Conservation (phyloP, 257 asterid species). For the Lycium ferocissimum region DNA sequence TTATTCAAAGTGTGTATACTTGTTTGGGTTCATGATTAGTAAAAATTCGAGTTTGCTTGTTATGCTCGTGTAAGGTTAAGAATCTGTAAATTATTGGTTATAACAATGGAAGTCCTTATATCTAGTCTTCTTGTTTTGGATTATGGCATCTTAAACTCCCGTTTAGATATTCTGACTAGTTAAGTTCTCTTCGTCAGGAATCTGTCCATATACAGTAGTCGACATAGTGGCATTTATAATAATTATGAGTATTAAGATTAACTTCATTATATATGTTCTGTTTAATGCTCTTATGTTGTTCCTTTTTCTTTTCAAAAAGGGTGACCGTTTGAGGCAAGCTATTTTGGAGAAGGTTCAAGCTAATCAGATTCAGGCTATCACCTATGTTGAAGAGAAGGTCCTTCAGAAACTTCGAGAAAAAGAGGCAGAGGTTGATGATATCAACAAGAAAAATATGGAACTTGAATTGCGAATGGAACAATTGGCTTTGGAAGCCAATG, state of each 20-base stretch:
- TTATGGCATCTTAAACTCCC: not conserved
- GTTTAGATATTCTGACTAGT: not conserved
- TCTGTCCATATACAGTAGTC: not conserved
- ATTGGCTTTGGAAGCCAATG: constrained; percentile 72
- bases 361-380: constrained; percentile 77
- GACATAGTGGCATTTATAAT: not conserved
- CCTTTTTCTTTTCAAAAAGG: constrained; percentile 50
- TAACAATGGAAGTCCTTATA: not conserved
- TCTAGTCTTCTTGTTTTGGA: not conserved
- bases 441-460: constrained; percentile 78
- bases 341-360: constrained; percentile 81
- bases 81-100: not conserved
- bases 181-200: not conserved
- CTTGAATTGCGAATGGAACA: constrained; percentile 78
- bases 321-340: constrained; percentile 80
- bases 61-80: not conserved
- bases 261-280: not conserved
- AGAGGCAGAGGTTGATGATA: constrained; percentile 75
- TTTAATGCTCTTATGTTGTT: not conserved
- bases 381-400: constrained; percentile 82
- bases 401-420: constrained; percentile 73
- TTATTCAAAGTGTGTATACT: not conserved
- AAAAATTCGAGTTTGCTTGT: not conserved
- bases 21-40: not conserved
- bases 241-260: not conserved